A percentile compares a stretch with the other conserved stretches of the same genome.
These are phyloP conservation scores for Haplosporangium sp. DNA, from an alignment of 371 early-diverging fungal species.

Conservation along the genomic window DNA sequence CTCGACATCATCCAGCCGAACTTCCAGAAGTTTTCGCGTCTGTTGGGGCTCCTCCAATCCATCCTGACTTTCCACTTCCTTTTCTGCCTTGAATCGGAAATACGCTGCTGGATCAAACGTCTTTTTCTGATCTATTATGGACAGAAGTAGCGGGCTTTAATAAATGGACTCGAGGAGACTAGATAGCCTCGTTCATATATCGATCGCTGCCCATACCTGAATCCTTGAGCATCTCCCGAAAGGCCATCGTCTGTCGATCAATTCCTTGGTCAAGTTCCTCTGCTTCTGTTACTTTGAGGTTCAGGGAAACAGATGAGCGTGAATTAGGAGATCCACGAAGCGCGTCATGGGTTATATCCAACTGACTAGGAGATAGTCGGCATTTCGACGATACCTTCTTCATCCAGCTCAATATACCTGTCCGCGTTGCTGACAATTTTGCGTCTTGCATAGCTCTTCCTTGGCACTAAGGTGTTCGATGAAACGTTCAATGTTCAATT, in stretches of 20 bases:
- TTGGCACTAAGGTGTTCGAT: constrained; percentile 14
- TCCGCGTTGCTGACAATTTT: constrained; percentile 50
- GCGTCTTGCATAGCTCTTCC: constrained; percentile 45
- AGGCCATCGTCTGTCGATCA: constrained; percentile 48
- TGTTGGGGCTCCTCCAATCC: constrained; percentile 38
- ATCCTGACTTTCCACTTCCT: constrained; percentile 42
- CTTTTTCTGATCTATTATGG: constrained; percentile 38
- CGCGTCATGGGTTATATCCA: neutral
- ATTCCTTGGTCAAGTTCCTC: constrained; percentile 52
- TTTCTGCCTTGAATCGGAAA: constrained; percentile 52
- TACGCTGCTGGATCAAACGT: constrained; percentile 52
- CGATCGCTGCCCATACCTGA: constrained; percentile 15
- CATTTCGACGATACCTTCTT: constrained; percentile 24
- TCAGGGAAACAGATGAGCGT: neutral
- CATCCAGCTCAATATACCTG: constrained; percentile 38
- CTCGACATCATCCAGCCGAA: constrained; percentile 40
- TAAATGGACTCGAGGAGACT: neutral
- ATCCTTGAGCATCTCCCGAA: constrained; percentile 39
- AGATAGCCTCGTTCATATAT: neutral
- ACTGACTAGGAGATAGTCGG: neutral
- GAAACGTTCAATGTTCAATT: neutral
- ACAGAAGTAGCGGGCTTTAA: neutral
- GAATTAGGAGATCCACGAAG: neutral
- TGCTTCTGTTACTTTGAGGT: constrained; percentile 32
- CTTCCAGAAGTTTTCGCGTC: constrained; percentile 38